Base-by-base conservation (phyloP, 768 basidiomycete species). In the Rhodotorula graminis region DNA sequence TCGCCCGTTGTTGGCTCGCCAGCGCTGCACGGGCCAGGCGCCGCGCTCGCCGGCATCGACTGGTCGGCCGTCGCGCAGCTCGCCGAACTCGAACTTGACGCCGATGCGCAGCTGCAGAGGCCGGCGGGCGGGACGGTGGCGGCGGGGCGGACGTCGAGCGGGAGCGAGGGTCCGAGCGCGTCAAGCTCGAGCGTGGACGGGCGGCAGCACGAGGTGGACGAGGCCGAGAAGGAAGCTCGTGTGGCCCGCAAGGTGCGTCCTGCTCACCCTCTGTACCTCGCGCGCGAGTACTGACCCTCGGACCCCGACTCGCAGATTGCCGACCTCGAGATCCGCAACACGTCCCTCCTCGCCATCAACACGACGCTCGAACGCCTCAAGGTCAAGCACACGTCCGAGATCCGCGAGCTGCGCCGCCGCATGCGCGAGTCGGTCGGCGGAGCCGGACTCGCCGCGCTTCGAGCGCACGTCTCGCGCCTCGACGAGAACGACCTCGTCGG, bases 311-410 rank as follows among this genome's bases (percentile, higher is more conserved):
- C 33, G 25, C 71, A 95, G 93, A 94, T 95, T 69, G 90, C 90
- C 21, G 92, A 95, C 82, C 84, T 95, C 19, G 91, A 94, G 81
- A 95, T 95, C 78, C 89, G 91, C 12, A 94, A 92, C 80, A 85
- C 86, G 47, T 95, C 92, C 2, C 84, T 95, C 21, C 84, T 94
- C 59, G 87, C 87, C 3, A 92, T 95, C 82, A 95, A 94, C 78
- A 83, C 88, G 4, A 86, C 89, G 27, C 84, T 95, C 31, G 92
- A 95, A 80, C 85, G 87, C 49, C 86, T 87, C 47, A 92, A 91
- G 81, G 86, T 89, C 75, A 85, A 85, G 42, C 92, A 94, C 78
- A 87, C 88, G 14, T 88, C 87, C 74, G 93, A 95, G 81, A 93
- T 95, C 64, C 86, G 90, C 31, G 90, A 92, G 55, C 84, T 95